phyloP scores from a whole-genome alignment of 805 yeast genomes.

The Saccharomycopsis javanensis region DNA sequence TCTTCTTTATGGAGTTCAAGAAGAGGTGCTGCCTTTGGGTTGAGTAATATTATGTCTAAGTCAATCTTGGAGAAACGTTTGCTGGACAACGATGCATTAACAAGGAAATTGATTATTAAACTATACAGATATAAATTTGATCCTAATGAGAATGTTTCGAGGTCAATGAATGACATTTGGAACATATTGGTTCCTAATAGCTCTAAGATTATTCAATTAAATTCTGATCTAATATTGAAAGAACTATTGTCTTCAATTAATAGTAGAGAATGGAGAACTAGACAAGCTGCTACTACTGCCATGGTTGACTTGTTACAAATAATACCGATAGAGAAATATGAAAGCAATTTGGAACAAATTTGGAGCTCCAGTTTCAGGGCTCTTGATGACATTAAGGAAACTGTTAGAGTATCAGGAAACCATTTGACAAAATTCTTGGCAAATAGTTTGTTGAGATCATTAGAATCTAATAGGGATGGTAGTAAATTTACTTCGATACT shows the following conservation, averaged over 20 bases:
- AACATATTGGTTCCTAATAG: slow-evolving; percentile 50
- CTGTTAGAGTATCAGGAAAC: slow-evolving; percentile 76
- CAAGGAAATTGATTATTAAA: slow-evolving; percentile 65
- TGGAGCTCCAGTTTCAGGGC: slow-evolving; percentile 86
- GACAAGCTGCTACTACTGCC: slow-evolving; percentile 79
- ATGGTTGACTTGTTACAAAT: slow-evolving; percentile 58
- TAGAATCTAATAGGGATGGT: slow-evolving; percentile 33
- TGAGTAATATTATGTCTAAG: slow-evolving; percentile 76
- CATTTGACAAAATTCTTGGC: slow-evolving; percentile 60
- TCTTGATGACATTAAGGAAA: slow-evolving; percentile 90
- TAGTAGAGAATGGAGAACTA: slow-evolving; percentile 81
- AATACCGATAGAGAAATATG: slow-evolving; percentile 37
- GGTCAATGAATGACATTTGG: slow-evolving; percentile 89
- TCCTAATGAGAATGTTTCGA: slow-evolving; percentile 64
- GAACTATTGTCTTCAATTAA: slow-evolving; percentile 66
- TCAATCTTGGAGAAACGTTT: slow-evolving; percentile 59
- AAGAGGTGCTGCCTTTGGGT: slow-evolving; percentile 89
- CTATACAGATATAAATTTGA: slow-evolving; percentile 79
- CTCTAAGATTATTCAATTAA: slow-evolving; percentile 39
- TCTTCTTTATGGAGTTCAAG: slow-evolving; percentile 88
- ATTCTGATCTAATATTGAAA: slow-evolving; percentile 48
- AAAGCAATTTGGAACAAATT: slow-evolving; percentile 46
- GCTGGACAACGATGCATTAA: slow-evolving; percentile 40
- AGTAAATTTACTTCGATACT: slow-evolving; percentile 24
- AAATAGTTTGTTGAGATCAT: slow-evolving; percentile 45